A percentile compares a stretch with the other conserved stretches of the same genome.
Conservation (phyloP, 2,329 filamentous ascomycete species). For the Colletotrichum kahawae region DNA sequence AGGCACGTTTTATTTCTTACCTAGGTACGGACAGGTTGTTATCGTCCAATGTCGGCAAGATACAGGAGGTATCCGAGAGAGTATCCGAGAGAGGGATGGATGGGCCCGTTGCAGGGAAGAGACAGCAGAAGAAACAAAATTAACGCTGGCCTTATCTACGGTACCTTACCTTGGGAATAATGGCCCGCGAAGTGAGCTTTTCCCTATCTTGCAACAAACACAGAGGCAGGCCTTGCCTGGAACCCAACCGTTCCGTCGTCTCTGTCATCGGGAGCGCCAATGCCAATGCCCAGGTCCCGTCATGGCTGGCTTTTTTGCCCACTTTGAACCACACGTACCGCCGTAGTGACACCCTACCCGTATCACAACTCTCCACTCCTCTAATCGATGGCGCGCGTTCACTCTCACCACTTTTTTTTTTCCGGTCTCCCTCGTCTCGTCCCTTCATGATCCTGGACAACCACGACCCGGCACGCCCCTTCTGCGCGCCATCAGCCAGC, state of each 20-base stretch:
- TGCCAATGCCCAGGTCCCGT: neutral
- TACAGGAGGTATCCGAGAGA: neutral
- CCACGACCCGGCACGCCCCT: neutral
- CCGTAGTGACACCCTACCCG: conserved; percentile 17
- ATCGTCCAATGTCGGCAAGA: neutral
- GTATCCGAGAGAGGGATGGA: neutral
- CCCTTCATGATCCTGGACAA: conserved; percentile 3
- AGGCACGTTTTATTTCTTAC: neutral
- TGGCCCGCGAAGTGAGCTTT: neutral
- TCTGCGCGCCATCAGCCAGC: conserved; percentile 22
- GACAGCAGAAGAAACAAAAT: neutral
- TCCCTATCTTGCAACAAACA: neutral
- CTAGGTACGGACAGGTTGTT: neutral
- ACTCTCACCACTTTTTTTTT: conserved; percentile 12
- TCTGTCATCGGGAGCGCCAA: neutral
- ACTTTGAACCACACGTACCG: conserved; percentile 18
- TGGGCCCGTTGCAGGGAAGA: neutral
- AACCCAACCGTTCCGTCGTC: neutral
- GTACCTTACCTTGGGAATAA: neutral
- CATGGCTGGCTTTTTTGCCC: conserved; percentile 16
- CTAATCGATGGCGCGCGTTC: conserved; percentile 12
- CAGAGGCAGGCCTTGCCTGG: neutral
- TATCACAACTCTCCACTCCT: conserved; percentile 21
- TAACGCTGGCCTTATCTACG: neutral
- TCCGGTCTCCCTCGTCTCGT: neutral